A percentile compares a stretch with the other conserved stretches of the same genome.
phyloP scores from a whole-genome alignment of 441 rosid species.

The Sinapis alba region DNA sequence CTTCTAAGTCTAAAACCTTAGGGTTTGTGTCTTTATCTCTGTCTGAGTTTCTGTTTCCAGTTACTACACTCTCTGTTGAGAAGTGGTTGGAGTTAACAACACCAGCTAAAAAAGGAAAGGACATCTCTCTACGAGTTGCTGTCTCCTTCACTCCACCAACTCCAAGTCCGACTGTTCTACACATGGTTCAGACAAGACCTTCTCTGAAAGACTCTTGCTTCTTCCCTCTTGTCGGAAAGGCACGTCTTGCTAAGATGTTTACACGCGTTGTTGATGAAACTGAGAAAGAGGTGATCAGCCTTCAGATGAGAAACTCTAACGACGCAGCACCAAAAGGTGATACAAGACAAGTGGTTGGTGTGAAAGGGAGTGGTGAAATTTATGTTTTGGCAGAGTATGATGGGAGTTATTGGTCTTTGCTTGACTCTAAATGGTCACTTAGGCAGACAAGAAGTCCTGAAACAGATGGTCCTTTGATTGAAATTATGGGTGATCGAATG shows the following conservation, averaged over 20 bases:
- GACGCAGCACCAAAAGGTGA: constrained; percentile 32
- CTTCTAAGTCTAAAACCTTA: constrained; percentile 47
- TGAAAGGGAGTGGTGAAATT: constrained; percentile 52
- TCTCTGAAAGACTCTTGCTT: constrained; percentile 49
- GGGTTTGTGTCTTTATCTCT: constrained; percentile 67
- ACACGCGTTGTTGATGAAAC: constrained; percentile 55
- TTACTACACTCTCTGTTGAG: constrained; percentile 59
- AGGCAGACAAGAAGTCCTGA: constrained; percentile 38
- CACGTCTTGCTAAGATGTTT: constrained; percentile 44
- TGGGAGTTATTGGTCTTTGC: constrained; percentile 62
- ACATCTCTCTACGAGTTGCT: constrained; percentile 59
- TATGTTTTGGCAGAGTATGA: constrained; percentile 58
- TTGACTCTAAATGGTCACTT: constrained; percentile 66
- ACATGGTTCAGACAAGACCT: constrained; percentile 49
- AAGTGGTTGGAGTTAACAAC: constrained; percentile 71
- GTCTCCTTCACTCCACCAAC: constrained; percentile 69
- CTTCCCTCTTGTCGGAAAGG: constrained; percentile 50
- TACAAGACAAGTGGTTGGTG: constrained; percentile 62
- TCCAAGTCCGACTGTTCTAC: constrained; percentile 52
- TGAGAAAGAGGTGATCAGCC: constrained; percentile 57
- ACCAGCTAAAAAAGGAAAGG: constrained; percentile 39
- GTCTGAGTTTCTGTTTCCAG: constrained; percentile 55
- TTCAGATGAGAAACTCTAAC: constrained; percentile 64
- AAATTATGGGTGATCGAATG: constrained; percentile 57
- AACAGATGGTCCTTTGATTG: constrained; percentile 53